Evolutionary conservation across 1,139 yeast genomes (phyloP).

Genomic region (Kluyveromyces marxianus): DNA sequence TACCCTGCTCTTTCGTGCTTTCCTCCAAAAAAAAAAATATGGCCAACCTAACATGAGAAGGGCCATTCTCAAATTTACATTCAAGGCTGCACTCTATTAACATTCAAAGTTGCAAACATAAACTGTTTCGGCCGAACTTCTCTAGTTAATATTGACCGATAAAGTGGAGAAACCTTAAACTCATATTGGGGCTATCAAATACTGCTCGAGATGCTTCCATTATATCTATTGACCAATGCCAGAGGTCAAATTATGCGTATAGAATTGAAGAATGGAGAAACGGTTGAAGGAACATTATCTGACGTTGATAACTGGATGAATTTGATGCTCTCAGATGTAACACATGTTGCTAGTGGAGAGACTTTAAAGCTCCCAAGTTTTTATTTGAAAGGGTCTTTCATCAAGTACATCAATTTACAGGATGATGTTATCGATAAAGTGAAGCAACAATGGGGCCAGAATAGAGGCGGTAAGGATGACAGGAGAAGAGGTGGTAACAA

Average conservation of each 20-base stretch:
- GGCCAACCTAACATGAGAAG: no score
- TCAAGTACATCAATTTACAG: slow-evolving; percentile 59
- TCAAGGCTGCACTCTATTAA: no score
- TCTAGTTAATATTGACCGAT: no score
- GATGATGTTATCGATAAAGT: slow-evolving; percentile 76
- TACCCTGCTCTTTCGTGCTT: no score
- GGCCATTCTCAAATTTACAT: no score
- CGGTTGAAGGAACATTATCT: slow-evolving; percentile 74
- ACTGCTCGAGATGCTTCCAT: slow-evolving; percentile 52
- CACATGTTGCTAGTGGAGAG: slow-evolving; percentile 61
- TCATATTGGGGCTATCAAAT: not conserved
- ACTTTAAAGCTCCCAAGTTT: slow-evolving; percentile 65
- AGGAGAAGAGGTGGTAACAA: slow-evolving; percentile 24
- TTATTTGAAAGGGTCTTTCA: slow-evolving; percentile 79
- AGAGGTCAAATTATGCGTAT: slow-evolving; percentile 84
- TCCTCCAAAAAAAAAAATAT: no score
- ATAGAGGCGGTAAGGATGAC: slow-evolving; percentile 30
- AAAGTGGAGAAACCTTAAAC: no score
- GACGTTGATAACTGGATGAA: slow-evolving; percentile 97
- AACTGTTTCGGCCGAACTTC: no score
- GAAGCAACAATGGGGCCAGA: slow-evolving; percentile 40
- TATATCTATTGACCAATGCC: slow-evolving; percentile 83
- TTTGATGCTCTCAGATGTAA: slow-evolving; percentile 70
- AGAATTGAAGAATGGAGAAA: slow-evolving; percentile 89
- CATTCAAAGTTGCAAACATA: no score